phyloP scores from a whole-genome alignment of 176 grass and related monocot genomes.

The Eleusine indica region DNA sequence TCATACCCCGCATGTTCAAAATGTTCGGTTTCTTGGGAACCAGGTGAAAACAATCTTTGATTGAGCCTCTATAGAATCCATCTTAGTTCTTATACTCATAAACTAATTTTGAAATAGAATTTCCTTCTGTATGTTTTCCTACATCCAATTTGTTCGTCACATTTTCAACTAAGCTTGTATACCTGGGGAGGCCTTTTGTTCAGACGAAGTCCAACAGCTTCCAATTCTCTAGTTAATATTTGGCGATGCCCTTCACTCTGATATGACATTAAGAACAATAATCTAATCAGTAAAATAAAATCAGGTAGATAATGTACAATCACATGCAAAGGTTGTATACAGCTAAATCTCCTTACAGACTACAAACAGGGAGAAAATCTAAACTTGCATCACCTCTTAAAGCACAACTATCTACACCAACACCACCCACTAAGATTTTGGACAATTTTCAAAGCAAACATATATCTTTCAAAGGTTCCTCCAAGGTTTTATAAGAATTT shows the following conservation, averaged over 20 bases:
- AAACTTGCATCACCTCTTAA: neutral
- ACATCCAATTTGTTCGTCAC: neutral
- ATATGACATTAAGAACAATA: constrained; percentile 49
- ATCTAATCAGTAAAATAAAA: constrained; percentile 35
- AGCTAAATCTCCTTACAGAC: constrained; percentile 4
- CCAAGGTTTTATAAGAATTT: constrained; percentile 21
- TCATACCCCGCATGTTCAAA: neutral
- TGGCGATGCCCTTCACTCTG: constrained; percentile 97
- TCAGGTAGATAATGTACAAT: neutral
- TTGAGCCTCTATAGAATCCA: neutral
- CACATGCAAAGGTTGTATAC: neutral
- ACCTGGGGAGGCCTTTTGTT: constrained; percentile 99
- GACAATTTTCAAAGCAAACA: constrained; percentile 24
- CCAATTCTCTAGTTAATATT: constrained; percentile 93
- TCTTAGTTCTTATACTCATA: neutral
- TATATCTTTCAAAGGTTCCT: neutral
- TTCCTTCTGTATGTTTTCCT: neutral
- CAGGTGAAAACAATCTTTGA: constrained; percentile 6
- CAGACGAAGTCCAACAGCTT: constrained; percentile 93
- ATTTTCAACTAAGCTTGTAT: constrained; percentile 31
- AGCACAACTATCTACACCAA: neutral
- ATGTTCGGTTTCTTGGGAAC: neutral
- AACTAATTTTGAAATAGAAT: neutral
- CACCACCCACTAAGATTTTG: neutral
- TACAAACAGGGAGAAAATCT: neutral